Conservation (phyloP, 2,329 filamentous ascomycete genomes). For the Neopestalotiopsis clavispora region DNA sequence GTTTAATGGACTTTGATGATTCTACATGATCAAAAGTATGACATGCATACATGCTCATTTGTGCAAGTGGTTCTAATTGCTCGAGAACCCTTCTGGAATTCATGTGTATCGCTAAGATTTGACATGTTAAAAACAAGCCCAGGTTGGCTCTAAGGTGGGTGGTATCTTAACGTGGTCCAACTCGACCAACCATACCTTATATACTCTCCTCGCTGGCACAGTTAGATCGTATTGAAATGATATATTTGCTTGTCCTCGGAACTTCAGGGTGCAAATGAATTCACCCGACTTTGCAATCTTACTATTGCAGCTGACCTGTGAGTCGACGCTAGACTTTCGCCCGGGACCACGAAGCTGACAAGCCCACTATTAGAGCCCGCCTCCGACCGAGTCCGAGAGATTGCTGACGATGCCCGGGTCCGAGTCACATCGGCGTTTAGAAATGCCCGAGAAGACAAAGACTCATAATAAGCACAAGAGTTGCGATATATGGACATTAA, state of each 20-base stretch:
- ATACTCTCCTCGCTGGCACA: no score
- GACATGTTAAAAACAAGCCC: no score
- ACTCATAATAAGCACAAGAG: neutral
- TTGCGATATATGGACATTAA: neutral
- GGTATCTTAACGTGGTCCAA: no score
- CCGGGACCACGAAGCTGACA: neutral
- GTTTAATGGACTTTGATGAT: conserved; percentile 1
- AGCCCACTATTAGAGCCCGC: neutral
- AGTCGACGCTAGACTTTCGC: conserved; percentile 11
- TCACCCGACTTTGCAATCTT: neutral
- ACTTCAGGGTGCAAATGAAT: neutral
- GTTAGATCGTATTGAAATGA: no score
- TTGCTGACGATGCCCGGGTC: neutral
- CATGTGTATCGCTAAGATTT: no score
- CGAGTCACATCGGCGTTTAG: conserved; percentile 1
- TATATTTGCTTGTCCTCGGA: no score
- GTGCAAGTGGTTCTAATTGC: neutral
- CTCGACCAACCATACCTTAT: no score
- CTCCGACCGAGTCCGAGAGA: neutral
- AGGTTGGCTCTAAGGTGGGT: no score
- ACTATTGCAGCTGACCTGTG: conserved; percentile 1
- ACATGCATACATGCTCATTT: no score
- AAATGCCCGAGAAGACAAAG: neutral
- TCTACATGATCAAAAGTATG: neutral
- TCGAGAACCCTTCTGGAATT: no score